phyloP scores from a whole-genome alignment of 2,329 filamentous ascomycete genomes.

The Ophiostoma sp. region DNA sequence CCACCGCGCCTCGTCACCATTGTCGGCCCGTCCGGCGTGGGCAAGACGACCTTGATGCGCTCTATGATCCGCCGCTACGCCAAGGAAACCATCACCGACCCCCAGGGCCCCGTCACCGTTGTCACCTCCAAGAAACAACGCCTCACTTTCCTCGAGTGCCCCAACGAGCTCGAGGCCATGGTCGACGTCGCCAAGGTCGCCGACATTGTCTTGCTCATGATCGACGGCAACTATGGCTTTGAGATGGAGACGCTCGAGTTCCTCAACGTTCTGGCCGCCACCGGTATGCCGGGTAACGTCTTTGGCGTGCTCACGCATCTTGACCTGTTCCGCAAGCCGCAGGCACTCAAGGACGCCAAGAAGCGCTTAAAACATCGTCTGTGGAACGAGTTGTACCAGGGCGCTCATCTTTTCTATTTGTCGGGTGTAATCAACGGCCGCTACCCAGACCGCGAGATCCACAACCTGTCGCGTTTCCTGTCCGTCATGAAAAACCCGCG shows the following conservation, averaged over 20 bases:
- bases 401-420: conserved; percentile 94
- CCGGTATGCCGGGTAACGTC: conserved; percentile 97
- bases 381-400: conserved; percentile 96
- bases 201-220: conserved; percentile 96
- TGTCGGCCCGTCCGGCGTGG: conserved; percentile 72
- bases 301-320: conserved; percentile 96
- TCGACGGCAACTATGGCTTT: conserved; percentile 97
- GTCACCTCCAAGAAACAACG: conserved; percentile 95
- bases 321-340: conserved; percentile 92
- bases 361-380: conserved; percentile 94
- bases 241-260: conserved; percentile 99
- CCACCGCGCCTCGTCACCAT: conserved; percentile 91
- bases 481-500: conserved; percentile 99
- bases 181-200: conserved; percentile 96
- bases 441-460: conserved; percentile 93
- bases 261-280: conserved; percentile 86
- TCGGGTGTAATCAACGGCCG: conserved; percentile 95
- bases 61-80: conserved; percentile 91
- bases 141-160: conserved; percentile 93
- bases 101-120: conserved; percentile 88
- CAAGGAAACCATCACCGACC: conserved; percentile 89
- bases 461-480: conserved; percentile 92
- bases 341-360: conserved; percentile 88
- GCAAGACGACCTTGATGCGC: conserved; percentile 52
- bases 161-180: conserved; percentile 95